Percentiles rank a stretch among this genome's conserved stretches.
Conservation (phyloP, 2,329 filamentous ascomycete genomes). For the Aspergillus cejpii region DNA sequence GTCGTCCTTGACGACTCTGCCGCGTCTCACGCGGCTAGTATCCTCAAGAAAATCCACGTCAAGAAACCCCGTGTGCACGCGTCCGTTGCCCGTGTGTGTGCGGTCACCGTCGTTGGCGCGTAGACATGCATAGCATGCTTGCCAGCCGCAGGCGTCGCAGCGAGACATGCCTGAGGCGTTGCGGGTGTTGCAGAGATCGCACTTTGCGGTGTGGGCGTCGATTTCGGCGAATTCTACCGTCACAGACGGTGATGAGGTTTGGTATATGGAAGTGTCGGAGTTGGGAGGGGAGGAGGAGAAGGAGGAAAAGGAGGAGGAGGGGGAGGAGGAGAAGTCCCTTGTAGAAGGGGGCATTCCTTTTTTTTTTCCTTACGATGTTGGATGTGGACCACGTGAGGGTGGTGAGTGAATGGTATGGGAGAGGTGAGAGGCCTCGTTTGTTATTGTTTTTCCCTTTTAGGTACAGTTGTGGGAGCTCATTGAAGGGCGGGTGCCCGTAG, state of each 20-base stretch:
- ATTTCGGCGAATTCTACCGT: constrained; percentile 23
- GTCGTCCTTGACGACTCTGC: too few species aligned
- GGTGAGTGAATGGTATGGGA: background rate
- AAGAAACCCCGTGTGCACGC: constrained; percentile 7
- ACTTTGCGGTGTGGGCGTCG: constrained; percentile 33
- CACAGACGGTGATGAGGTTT: background rate
- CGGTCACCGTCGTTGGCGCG: constrained; percentile 10
- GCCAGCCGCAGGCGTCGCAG: constrained; percentile 31
- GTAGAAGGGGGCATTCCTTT: too few species aligned
- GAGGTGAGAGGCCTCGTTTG: too few species aligned
- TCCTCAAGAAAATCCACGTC: too few species aligned
- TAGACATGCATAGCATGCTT: constrained; percentile 32
- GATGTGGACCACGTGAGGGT: too few species aligned
- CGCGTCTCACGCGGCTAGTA: too few species aligned
- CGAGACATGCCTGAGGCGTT: constrained; percentile 30
- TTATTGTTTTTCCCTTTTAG: too few species aligned
- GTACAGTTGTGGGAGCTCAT: too few species aligned
- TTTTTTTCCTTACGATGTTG: too few species aligned
- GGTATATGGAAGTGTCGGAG: too few species aligned
- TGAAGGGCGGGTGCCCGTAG: too few species aligned
- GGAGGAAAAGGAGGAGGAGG: background rate
- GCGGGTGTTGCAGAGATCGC: constrained; percentile 32
- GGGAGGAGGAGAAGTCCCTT: too few species aligned
- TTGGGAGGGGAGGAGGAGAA: background rate
- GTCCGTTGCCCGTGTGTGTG: constrained; percentile 5